Conservation (phyloP, 768 basidiomycete species). For the Tricholomella constricta region DNA sequence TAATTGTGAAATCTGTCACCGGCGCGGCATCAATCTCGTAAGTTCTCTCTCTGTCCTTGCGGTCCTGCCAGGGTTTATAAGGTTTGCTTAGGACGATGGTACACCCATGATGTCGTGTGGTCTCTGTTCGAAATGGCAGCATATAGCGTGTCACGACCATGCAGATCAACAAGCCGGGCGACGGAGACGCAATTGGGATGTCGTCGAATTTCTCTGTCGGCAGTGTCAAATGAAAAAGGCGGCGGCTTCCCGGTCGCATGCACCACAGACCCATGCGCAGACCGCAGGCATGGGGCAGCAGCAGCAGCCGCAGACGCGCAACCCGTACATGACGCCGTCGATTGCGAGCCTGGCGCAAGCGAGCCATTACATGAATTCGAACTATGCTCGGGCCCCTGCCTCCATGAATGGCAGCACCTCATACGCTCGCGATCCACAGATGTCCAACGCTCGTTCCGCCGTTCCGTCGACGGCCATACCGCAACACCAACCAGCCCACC, state of each 20-base stretch:
- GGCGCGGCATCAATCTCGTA: conserved; percentile 73
- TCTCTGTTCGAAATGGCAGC: conserved; percentile 85
- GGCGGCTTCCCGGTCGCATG: conserved; percentile 1
- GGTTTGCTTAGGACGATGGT: conserved; percentile 68
- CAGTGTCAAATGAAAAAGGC: conserved; percentile 44
- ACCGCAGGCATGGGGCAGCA: conserved; percentile 18
- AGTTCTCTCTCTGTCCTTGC: conserved; percentile 20
- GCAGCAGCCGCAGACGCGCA: conserved; percentile 1
- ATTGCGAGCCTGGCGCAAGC: conserved; percentile 1
- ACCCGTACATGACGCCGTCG: conserved; percentile 11
- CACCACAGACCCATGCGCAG: conserved; percentile 14
- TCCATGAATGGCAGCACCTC: conserved; percentile 13
- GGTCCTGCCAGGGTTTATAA: conserved; percentile 1
- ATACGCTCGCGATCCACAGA: conserved; percentile 12
- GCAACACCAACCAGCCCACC: conserved; percentile 15
- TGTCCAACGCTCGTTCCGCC: conserved; percentile 5
- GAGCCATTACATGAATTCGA: conserved; percentile 7
- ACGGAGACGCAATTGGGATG: conserved; percentile 78
- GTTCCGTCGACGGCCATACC: not conserved
- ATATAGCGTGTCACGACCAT: conserved; percentile 81
- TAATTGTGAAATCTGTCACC: conserved; percentile 84
- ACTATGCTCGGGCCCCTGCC: conserved; percentile 5
- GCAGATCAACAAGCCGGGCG: conserved; percentile 66
- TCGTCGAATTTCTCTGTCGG: conserved; percentile 79
- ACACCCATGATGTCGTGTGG: conserved; percentile 82